Evolutionary conservation across 2,329 filamentous ascomycete genomes (phyloP).

Genomic region (Fusarium nygamai): DNA sequence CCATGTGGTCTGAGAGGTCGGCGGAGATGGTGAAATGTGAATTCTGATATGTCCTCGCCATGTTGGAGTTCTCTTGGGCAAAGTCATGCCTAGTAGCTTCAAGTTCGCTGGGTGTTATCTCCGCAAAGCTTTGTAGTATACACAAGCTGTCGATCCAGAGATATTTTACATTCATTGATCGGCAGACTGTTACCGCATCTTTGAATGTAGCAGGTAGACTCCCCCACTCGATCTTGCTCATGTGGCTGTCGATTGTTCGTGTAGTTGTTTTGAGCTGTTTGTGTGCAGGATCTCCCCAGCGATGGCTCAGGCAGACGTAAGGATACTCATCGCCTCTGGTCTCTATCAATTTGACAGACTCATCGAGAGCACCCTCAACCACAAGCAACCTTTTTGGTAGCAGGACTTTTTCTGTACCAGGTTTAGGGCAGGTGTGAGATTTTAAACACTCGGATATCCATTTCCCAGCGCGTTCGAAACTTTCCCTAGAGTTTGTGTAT

Average conservation of each 20-base stretch:
- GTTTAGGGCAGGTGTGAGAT: not conserved
- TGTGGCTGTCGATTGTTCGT: not conserved
- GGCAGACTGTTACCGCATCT: not conserved
- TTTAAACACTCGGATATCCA: not conserved
- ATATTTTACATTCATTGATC: not conserved
- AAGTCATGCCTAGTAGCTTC: not conserved
- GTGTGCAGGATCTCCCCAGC: not conserved
- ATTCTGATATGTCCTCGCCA: not conserved
- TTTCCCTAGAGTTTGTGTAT: not conserved
- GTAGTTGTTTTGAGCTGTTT: not conserved
- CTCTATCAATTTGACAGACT: not conserved
- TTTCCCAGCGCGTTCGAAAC: not conserved
- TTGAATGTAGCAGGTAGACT: not conserved
- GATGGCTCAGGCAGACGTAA: not conserved
- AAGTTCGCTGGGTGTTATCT: not conserved
- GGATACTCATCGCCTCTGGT: not conserved
- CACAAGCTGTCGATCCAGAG: constrained; percentile 1
- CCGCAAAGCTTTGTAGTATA: not conserved
- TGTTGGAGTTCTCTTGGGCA: not conserved
- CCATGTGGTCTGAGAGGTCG: not conserved
- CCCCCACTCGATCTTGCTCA: not conserved
- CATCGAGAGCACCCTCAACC: not conserved
- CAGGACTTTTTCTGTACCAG: not conserved
- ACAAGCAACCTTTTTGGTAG: not conserved
- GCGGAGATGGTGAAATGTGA: not conserved